Conservation (phyloP, 2,329 filamentous ascomycete species). For the Fusarium sp. region DNA sequence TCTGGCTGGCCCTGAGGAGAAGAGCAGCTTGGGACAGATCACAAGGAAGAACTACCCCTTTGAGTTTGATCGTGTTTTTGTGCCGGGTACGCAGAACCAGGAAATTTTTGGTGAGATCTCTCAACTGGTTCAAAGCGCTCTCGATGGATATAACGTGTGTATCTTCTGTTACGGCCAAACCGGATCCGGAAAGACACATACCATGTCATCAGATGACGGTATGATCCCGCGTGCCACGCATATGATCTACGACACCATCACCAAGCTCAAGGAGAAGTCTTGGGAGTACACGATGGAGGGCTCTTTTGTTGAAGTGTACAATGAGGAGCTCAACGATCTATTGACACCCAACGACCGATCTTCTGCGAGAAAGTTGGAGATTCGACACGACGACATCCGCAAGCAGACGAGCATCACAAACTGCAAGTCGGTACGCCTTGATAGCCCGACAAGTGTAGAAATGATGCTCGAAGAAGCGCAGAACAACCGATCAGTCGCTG, state of each 20-base stretch:
- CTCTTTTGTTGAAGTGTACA: conserved; percentile 97
- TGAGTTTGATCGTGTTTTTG: conserved; percentile 93
- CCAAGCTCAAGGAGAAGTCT: conserved; percentile 86
- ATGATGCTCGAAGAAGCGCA: conserved; percentile 83
- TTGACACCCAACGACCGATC: conserved; percentile 71
- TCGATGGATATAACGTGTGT: conserved; percentile 98
- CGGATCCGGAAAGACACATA: conserved; percentile 95
- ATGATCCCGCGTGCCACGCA: conserved; percentile 95
- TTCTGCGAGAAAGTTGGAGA: conserved; percentile 83
- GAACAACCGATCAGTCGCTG: conserved; percentile 90
- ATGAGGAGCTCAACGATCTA: conserved; percentile 94
- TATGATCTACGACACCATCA: conserved; percentile 93
- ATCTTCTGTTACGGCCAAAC: conserved; percentile 99
- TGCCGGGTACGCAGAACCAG: conserved; percentile 80
- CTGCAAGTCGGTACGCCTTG: conserved; percentile 80
- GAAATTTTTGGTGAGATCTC: conserved; percentile 97
- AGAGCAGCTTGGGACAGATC: conserved; percentile 81
- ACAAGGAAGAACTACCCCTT: conserved; percentile 86
- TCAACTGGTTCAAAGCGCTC: conserved; percentile 93
- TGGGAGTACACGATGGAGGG: conserved; percentile 97
- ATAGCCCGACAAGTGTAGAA: conserved; percentile 85
- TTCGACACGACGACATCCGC: conserved; percentile 85
- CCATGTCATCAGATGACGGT: conserved; percentile 91
- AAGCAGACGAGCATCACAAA: conserved; percentile 88
- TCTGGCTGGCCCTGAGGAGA: conserved; percentile 85